Conservation (phyloP, 2,329 filamentous ascomycete species). For the Trichoderma oligosporum region DNA sequence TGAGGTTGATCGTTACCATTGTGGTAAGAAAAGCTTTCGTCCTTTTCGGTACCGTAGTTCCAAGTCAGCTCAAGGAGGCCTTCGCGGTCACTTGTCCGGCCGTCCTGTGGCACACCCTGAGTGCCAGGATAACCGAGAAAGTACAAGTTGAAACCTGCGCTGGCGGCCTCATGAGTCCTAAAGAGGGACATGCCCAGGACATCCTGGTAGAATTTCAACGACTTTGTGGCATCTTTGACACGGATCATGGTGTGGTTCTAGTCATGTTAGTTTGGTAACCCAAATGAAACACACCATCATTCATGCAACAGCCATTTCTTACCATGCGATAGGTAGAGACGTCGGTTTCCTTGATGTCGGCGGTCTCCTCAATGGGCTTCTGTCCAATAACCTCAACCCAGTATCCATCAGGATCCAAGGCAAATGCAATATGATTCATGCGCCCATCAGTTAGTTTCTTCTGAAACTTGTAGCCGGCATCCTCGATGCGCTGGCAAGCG, state of each 20-base stretch:
- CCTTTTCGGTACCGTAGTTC: slow-evolving; percentile 80
- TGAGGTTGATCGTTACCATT: slow-evolving; percentile 88
- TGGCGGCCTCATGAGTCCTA: slow-evolving; percentile 65
- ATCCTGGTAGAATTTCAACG: slow-evolving; percentile 77
- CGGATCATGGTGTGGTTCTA: slow-evolving; percentile 93
- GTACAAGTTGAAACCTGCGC: slow-evolving; percentile 81
- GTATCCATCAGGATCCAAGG: slow-evolving; percentile 80
- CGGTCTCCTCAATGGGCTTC: slow-evolving; percentile 67
- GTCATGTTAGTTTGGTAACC: neutral
- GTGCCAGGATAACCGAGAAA: slow-evolving; percentile 76
- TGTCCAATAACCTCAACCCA: slow-evolving; percentile 82
- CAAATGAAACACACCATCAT: too few relatives aligned
- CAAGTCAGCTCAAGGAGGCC: slow-evolving; percentile 88
- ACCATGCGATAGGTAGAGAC: slow-evolving; percentile 69
- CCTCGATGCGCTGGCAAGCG: slow-evolving; percentile 83
- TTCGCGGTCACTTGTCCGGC: slow-evolving; percentile 64
- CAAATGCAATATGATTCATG: slow-evolving; percentile 87
- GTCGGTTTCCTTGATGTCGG: slow-evolving; percentile 69
- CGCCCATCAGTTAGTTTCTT: slow-evolving; percentile 88
- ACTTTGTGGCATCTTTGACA: slow-evolving; percentile 75
- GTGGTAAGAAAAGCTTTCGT: slow-evolving; percentile 80
- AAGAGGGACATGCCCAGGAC: slow-evolving; percentile 83
- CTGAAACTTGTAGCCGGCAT: slow-evolving; percentile 89
- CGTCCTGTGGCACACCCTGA: slow-evolving; percentile 50
- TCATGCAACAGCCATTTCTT: slow-evolving; percentile 12